These are phyloP conservation scores for Grigorovia transvaalensis DNA, from an alignment of 805 yeast species.

Conservation along the genomic window DNA sequence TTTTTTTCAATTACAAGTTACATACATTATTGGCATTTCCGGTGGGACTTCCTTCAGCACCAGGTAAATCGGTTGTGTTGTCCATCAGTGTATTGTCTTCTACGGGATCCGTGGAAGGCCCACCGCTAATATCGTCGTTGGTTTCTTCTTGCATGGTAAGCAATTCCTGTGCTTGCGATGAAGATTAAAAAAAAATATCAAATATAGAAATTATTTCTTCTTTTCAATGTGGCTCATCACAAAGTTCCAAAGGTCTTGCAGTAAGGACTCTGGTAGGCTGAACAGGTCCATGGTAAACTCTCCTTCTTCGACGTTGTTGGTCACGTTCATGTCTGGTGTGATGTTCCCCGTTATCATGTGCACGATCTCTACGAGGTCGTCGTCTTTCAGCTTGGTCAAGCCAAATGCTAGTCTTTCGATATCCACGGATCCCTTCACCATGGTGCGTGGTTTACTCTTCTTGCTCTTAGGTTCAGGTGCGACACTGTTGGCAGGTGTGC, in stretches of 20 bases:
- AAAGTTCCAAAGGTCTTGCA: conserved; percentile 91
- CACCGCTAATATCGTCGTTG: neutral
- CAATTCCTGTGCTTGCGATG: neutral
- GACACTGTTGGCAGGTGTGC: conserved; percentile 6
- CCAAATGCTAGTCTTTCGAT: conserved; percentile 86
- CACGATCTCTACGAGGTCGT: conserved; percentile 86
- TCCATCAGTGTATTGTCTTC: neutral
- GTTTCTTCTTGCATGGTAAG: neutral
- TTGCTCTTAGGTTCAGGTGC: conserved; percentile 34
- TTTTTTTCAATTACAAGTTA: too few relatives aligned
- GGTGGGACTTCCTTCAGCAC: neutral
- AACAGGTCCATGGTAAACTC: conserved; percentile 94
- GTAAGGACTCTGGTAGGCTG: conserved; percentile 81
- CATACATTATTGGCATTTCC: neutral
- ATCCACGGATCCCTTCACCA: conserved; percentile 70
- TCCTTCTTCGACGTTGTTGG: conserved; percentile 92
- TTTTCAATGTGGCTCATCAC: conserved; percentile 54
- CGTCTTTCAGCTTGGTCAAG: conserved; percentile 78
- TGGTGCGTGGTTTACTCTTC: conserved; percentile 35
- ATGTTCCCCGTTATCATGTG: conserved; percentile 96
- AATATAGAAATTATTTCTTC: neutral
- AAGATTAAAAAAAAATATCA: neutral
- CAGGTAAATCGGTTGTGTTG: neutral
- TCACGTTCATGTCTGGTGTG: conserved; percentile 89
- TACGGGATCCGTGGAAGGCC: neutral